Evolutionary conservation across 1,284 basidiomycete genomes (phyloP), one percentile per base, ranked within the genome.

Genomic region (Apiotrichum laibachii): DNA sequence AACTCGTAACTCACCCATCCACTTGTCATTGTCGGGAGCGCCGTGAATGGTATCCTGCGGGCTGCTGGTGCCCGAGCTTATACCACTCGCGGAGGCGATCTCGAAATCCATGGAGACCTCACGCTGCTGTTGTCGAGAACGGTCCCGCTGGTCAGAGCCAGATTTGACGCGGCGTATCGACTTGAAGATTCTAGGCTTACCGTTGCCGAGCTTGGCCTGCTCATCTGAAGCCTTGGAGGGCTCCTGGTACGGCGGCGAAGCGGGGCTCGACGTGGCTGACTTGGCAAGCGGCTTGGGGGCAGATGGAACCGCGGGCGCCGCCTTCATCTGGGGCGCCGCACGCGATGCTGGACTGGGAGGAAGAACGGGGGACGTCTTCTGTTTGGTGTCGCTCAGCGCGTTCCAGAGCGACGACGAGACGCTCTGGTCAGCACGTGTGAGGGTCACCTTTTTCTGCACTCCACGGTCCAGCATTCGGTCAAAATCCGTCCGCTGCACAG

Each of bases 121-220:
- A 62, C 81, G 80, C 48, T 80, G 73, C 67, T 61, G 64, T 48
- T 76, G 75, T 63, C 80, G 79, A 47, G 50, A 63, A 33, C 60
- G 37, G 10, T 37, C 63, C 67, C 61, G 79, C 35, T 57, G 58
- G 26, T 59, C 64, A 18, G 67, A 57, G 44, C 67, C 59, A 21
- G 65, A 68, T 64, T 70, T 70, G 11, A 66, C 66, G 18, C 68
- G 61, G 35, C 68, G 60, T 16, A 66, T 63, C 16, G 60, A 59
- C 55, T 67, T 68, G 59, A 73, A 72, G 44, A 72, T 65, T 16
- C 49, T 18, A 7, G 56, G 80, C 47, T 76, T 71, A 60, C 85
- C 86, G 55, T 86, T 85, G 46, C 85, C 85, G 84, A 85, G 65
- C 83, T 85, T 52, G 85, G 84, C 68, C 86, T 80, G 62, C 43